These are phyloP conservation scores for Chaetomidium leptoderma DNA, from an alignment of 495 filamentous ascomycete species.

Conservation along the genomic window DNA sequence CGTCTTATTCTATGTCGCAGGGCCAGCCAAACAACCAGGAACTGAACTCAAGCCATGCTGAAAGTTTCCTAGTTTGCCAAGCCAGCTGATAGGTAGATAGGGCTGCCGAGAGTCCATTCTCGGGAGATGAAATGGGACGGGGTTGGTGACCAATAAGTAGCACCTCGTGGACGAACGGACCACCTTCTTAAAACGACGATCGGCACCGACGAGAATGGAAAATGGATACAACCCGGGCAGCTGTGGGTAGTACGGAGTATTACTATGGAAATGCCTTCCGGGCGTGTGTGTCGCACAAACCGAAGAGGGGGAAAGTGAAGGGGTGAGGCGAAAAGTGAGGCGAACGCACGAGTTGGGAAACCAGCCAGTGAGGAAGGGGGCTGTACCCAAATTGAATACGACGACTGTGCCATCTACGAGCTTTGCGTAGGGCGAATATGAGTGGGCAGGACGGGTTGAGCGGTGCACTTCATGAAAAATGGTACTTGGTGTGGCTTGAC, in stretches of 20 bases:
- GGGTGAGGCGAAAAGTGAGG: constrained; percentile 31
- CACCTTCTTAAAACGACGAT: too few relatives aligned
- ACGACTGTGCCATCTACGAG: constrained; percentile 14
- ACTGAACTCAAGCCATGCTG: background rate
- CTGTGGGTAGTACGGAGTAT: too few relatives aligned
- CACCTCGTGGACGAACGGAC: too few relatives aligned
- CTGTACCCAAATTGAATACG: constrained; percentile 14
- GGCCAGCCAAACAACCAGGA: background rate
- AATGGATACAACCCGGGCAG: too few relatives aligned
- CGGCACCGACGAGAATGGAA: background rate
- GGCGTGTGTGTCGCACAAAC: background rate
- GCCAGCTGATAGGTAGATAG: too few relatives aligned
- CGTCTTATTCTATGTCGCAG: too few relatives aligned
- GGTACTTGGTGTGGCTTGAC: constrained; percentile 20
- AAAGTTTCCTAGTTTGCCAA: too few relatives aligned
- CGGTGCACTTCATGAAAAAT: constrained; percentile 21
- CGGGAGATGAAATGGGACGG: background rate
- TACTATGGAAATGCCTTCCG: too few relatives aligned
- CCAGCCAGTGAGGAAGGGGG: constrained; percentile 22
- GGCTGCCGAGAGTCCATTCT: background rate
- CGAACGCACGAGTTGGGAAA: constrained; percentile 18
- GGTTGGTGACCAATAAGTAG: background rate
- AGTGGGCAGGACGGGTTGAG: constrained; percentile 26
- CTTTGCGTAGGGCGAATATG: constrained; percentile 19
- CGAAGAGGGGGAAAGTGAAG: constrained; percentile 8